Percentiles rank a stretch among this genome's conserved stretches.
Evolutionary conservation across 2,329 filamentous ascomycete genomes (phyloP).

Genomic region (Penicillium sclerotiorum): DNA sequence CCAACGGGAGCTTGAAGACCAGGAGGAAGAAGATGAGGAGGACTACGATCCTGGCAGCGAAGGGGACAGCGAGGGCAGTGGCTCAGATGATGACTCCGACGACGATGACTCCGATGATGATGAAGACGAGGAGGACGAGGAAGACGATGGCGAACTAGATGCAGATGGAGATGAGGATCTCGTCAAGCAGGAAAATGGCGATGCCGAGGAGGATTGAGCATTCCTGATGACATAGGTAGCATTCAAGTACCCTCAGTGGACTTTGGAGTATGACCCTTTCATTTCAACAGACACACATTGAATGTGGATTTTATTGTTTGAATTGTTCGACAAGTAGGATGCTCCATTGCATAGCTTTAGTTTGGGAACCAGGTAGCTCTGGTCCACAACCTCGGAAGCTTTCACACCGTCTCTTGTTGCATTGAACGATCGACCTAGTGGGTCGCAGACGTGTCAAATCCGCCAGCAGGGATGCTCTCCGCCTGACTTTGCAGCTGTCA

Average conservation of each 20-base stretch:
- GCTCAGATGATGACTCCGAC: slow-evolving; percentile 39
- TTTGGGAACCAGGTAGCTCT: no score
- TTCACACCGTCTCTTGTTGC: slow-evolving; percentile 12
- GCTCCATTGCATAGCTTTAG: no score
- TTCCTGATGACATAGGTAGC: not conserved
- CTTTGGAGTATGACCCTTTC: no score
- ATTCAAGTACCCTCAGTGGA: not conserved
- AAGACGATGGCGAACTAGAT: slow-evolving; percentile 30
- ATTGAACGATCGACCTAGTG: slow-evolving; percentile 13
- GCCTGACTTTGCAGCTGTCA: slow-evolving; percentile 9
- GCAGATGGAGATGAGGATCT: slow-evolving; percentile 39
- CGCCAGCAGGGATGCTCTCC: slow-evolving; percentile 2
- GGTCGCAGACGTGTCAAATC: slow-evolving; percentile 28
- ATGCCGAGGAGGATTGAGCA: slow-evolving; percentile 21
- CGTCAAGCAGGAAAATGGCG: slow-evolving; percentile 46
- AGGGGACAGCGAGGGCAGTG: slow-evolving; percentile 51
- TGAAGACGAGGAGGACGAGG: slow-evolving; percentile 33
- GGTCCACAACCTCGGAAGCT: not conserved
- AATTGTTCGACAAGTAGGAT: no score
- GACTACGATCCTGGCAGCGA: slow-evolving; percentile 56
- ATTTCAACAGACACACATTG: no score
- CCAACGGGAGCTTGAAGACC: slow-evolving; percentile 56
- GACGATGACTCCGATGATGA: slow-evolving; percentile 39
- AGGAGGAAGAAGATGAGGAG: slow-evolving; percentile 52
- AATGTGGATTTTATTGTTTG: no score